Conservation (phyloP, 495 filamentous ascomycete species). For the Pyronema domesticum region DNA sequence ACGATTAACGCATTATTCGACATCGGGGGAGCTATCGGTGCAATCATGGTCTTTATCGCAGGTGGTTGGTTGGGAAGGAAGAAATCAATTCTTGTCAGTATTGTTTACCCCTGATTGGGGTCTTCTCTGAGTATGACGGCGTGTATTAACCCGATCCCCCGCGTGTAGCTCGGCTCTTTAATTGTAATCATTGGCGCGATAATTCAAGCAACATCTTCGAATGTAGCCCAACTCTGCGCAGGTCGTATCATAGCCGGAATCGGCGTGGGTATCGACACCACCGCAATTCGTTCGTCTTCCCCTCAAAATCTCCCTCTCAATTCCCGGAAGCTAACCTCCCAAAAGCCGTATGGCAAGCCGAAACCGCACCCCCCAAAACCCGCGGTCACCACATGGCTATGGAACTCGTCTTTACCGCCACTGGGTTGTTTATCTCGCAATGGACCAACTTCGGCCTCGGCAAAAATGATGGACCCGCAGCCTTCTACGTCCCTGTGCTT, state of each 20-base stretch:
- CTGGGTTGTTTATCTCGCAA: not conserved
- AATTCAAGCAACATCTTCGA: slow-evolving; percentile 18
- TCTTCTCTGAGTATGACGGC: slow-evolving; percentile 24
- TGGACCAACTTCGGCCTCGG: slow-evolving; percentile 3
- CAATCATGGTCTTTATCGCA: slow-evolving; percentile 28
- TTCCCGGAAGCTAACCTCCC: not conserved
- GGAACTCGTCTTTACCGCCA: slow-evolving; percentile 2
- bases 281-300: not conserved
- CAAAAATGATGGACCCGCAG: not conserved
- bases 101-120: slow-evolving; percentile 29
- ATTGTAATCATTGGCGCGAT: slow-evolving; percentile 23
- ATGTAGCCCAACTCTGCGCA: slow-evolving; percentile 18
- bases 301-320: not conserved
- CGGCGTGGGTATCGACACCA: slow-evolving; percentile 2
- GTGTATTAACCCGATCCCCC: slow-evolving; percentile 8
- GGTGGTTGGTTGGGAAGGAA: slow-evolving; percentile 31
- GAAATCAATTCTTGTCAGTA: slow-evolving; percentile 29
- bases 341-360: slow-evolving; percentile 3
- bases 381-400: slow-evolving; percentile 1
- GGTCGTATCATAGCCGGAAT: slow-evolving; percentile 13
- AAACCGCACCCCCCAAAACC: not conserved
- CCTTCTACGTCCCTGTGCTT: slow-evolving; percentile 1
- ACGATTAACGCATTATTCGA: slow-evolving; percentile 33
- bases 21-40: slow-evolving; percentile 32
- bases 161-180: slow-evolving; percentile 28